Conservation (phyloP, 2,329 filamentous ascomycete genomes). For the Claviceps capensis region DNA sequence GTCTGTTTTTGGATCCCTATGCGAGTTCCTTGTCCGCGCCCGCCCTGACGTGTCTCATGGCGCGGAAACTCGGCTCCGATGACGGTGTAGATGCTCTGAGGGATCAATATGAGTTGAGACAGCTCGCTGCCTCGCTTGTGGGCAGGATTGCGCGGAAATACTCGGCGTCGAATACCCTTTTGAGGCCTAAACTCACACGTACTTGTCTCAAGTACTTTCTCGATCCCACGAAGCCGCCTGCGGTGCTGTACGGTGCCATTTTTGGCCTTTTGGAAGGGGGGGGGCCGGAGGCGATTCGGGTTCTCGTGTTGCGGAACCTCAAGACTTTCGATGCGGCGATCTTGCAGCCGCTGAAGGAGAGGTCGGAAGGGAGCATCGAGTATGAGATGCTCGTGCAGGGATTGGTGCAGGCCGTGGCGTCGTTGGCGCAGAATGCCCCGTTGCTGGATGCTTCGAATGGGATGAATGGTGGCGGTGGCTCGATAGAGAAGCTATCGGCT, state of each 20-base stretch:
- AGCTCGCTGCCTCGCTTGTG: slow-evolving; percentile 71
- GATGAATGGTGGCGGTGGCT: slow-evolving; percentile 20
- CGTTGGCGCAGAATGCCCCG: slow-evolving; percentile 23
- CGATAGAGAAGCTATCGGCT: slow-evolving; percentile 23
- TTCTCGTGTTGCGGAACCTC: slow-evolving; percentile 42
- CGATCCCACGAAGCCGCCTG: slow-evolving; percentile 68
- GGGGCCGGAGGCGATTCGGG: slow-evolving; percentile 44
- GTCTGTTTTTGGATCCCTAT: slow-evolving; percentile 56
- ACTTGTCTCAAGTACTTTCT: slow-evolving; percentile 88
- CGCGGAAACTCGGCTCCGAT: slow-evolving; percentile 56
- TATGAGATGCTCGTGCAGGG: slow-evolving; percentile 42
- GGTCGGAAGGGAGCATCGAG: slow-evolving; percentile 34
- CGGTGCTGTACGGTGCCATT: slow-evolving; percentile 81
- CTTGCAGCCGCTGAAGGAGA: slow-evolving; percentile 38
- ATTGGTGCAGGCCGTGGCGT: slow-evolving; percentile 39
- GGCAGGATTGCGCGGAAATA: slow-evolving; percentile 71
- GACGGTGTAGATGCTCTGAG: slow-evolving; percentile 37
- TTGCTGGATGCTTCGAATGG: slow-evolving; percentile 21
- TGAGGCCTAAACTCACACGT: slow-evolving; percentile 80
- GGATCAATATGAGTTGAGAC: slow-evolving; percentile 67
- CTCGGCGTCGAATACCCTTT: slow-evolving; percentile 62
- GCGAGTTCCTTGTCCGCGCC: slow-evolving; percentile 61
- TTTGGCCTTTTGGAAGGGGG: slow-evolving; percentile 67
- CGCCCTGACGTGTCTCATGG: slow-evolving; percentile 78
- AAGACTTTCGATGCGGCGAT: slow-evolving; percentile 39